phyloP scores from a whole-genome alignment of 2,329 filamentous ascomycete species.

The Elsinoe arachidis region DNA sequence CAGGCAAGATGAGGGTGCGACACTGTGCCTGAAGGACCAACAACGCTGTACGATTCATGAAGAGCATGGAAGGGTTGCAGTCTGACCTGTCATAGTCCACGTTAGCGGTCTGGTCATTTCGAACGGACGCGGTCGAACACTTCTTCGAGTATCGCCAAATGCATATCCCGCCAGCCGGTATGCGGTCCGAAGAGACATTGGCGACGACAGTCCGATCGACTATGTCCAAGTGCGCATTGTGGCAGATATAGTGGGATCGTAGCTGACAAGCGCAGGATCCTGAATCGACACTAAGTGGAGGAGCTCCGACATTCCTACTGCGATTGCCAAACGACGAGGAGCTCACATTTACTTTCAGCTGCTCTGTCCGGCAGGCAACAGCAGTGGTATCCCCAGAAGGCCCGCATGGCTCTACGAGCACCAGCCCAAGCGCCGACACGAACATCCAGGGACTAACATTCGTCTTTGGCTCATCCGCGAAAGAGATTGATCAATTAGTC shows the following conservation, averaged over 20 bases:
- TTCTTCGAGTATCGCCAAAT: slow-evolving; percentile 75
- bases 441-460: slow-evolving; percentile 83
- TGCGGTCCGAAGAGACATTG: slow-evolving; percentile 59
- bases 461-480: slow-evolving; percentile 74
- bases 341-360: slow-evolving; percentile 85
- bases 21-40: slow-evolving; percentile 83
- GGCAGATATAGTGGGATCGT: not conserved
- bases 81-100: slow-evolving; percentile 54
- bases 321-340: slow-evolving; percentile 88
- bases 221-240: slow-evolving; percentile 69
- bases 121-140: slow-evolving; percentile 66
- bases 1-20: slow-evolving; percentile 71
- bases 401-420: slow-evolving; percentile 22
- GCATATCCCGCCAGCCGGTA: slow-evolving; percentile 76
- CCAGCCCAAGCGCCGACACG: slow-evolving; percentile 54
- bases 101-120: slow-evolving; percentile 76
- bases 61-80: slow-evolving; percentile 17
- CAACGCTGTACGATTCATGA: slow-evolving; percentile 61
- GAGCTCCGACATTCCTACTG: slow-evolving; percentile 65
- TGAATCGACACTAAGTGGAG: slow-evolving; percentile 42
- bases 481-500: slow-evolving; percentile 86
- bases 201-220: slow-evolving; percentile 71
- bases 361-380: slow-evolving; percentile 55
- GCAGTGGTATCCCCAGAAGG: slow-evolving; percentile 37
- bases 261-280: slow-evolving; percentile 55